Evolutionary conservation across 2,329 filamentous ascomycete genomes (phyloP).

Genomic region (Myriosclerotinia duriaeana): DNA sequence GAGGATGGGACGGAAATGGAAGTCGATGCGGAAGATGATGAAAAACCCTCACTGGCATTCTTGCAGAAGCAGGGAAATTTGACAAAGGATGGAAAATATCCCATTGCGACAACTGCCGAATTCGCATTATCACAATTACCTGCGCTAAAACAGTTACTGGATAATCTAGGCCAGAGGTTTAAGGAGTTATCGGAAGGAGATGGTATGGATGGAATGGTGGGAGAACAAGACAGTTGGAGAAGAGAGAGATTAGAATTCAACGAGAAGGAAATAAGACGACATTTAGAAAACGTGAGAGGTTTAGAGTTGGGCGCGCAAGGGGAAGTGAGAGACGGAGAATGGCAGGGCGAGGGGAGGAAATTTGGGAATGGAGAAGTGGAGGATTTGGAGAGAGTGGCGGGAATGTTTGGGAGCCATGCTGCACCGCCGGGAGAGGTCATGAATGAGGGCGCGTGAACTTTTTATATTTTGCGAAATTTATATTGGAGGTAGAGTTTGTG

Average conservation of each 20-base stretch:
- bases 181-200: constrained; percentile 45
- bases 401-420: constrained; percentile 44
- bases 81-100: constrained; percentile 51
- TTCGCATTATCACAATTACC: constrained; percentile 85
- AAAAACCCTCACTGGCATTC: constrained; percentile 50
- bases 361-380: constrained; percentile 56
- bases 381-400: constrained; percentile 53
- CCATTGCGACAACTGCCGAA: constrained; percentile 68
- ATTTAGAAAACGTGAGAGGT: constrained; percentile 69
- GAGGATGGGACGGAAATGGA: constrained; percentile 14
- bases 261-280: constrained; percentile 72
- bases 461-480: not conserved
- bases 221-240: constrained; percentile 54
- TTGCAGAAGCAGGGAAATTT: constrained; percentile 55
- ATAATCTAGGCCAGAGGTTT: constrained; percentile 66
- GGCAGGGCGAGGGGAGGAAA: constrained; percentile 56
- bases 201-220: constrained; percentile 42
- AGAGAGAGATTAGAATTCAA: constrained; percentile 78
- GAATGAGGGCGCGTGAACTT: constrained; percentile 28
- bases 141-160: constrained; percentile 69
- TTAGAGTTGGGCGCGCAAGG: constrained; percentile 63
- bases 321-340: constrained; percentile 64
- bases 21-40: constrained; percentile 7
- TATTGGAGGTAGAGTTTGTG: not conserved
- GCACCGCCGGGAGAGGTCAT: constrained; percentile 29